Percentiles rank a stretch among this genome's conserved stretches.
Conservation (phyloP, 2,329 filamentous ascomycete genomes). For the Thermochaetoides dissita region DNA sequence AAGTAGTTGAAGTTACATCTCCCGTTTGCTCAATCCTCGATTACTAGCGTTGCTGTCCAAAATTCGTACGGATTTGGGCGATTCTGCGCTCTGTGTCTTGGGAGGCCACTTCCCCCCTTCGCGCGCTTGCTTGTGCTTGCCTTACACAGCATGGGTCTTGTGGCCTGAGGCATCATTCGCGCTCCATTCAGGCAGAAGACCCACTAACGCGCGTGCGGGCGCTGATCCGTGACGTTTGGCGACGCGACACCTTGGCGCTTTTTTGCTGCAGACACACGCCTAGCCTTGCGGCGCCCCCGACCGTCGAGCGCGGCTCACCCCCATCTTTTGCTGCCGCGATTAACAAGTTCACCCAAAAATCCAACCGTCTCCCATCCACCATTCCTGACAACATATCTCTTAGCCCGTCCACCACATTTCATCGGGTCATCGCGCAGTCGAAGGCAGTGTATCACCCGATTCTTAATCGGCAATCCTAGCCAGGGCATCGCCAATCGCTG, state of each 20-base stretch:
- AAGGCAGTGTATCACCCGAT: too few relatives aligned
- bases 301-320: constrained; percentile 5
- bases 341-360: too few relatives aligned
- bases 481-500: constrained; percentile 15
- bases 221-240: constrained; percentile 11
- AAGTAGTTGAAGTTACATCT: too few relatives aligned
- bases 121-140: too few relatives aligned
- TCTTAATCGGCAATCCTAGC: constrained; percentile 9
- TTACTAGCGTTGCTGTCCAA: too few relatives aligned
- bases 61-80: too few relatives aligned
- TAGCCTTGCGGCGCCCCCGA: constrained; percentile 9
- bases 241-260: constrained; percentile 14
- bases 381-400: constrained; percentile 1
- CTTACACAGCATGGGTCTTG: not conserved
- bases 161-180: constrained; percentile 8
- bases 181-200: constrained; percentile 13
- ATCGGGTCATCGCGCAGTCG: too few relatives aligned
- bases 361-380: constrained; percentile 4
- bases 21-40: too few relatives aligned
- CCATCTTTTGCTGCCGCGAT: constrained; percentile 5
- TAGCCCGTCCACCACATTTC: too few relatives aligned
- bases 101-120: too few relatives aligned
- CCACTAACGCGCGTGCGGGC: constrained; percentile 9
- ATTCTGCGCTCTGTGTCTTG: too few relatives aligned
- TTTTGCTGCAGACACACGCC: constrained; percentile 10